Percentiles rank a stretch among this genome's conserved stretches.
phyloP scores from a whole-genome alignment of 2,329 filamentous ascomycete genomes.

The Torrubiella hemipterigena region DNA sequence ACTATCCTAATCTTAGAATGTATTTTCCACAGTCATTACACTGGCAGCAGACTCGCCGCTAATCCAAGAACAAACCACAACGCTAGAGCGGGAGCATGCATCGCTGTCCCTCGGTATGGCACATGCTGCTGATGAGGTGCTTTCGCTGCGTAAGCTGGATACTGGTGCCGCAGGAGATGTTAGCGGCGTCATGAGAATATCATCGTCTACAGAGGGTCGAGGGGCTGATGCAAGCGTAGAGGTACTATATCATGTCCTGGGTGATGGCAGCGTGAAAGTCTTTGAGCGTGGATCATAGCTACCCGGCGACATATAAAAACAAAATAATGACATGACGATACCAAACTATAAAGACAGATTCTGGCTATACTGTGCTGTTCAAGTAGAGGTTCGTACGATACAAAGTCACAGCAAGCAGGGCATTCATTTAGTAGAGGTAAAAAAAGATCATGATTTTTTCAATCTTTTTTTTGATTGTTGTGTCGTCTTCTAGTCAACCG shows the following conservation, averaged over 20 bases:
- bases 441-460: no score
- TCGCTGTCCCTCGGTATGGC: slow-evolving; percentile 59
- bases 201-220: slow-evolving; percentile 45
- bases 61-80: slow-evolving; percentile 46
- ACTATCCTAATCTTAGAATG: slow-evolving; percentile 42
- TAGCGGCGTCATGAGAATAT: slow-evolving; percentile 69
- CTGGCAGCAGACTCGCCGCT: slow-evolving; percentile 65
- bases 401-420: no score
- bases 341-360: no score
- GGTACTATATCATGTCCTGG: slow-evolving; percentile 67
- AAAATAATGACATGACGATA: no score
- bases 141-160: slow-evolving; percentile 66
- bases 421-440: no score
- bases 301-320: no score
- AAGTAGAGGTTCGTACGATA: no score
- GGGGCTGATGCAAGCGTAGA: slow-evolving; percentile 63
- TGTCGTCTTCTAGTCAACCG: no score
- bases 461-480: no score
- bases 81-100: slow-evolving; percentile 58
- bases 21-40: slow-evolving; percentile 55
- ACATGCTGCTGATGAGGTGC: slow-evolving; percentile 61
- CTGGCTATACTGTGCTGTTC: no score
- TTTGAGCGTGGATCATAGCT: slow-evolving; percentile 60
- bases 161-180: slow-evolving; percentile 86
- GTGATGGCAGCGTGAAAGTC: slow-evolving; percentile 68